A percentile compares a stretch with the other conserved stretches of the same genome.
These are phyloP conservation scores for Neonectria punicea DNA, from an alignment of 2,329 filamentous ascomycete genomes.

Conservation along the genomic window DNA sequence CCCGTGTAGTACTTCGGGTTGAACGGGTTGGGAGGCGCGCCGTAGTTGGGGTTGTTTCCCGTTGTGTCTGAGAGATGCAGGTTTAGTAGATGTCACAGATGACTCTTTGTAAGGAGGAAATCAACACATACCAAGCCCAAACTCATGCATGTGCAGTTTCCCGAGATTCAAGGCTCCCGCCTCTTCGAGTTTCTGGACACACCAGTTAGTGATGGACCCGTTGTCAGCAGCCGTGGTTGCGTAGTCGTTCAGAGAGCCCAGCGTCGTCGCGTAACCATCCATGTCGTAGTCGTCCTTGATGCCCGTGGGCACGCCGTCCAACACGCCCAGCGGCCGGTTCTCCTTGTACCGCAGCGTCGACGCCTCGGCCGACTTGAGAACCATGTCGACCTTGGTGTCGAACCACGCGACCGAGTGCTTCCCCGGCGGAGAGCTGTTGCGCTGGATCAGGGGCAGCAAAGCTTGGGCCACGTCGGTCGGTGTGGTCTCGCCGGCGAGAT, in stretches of 20 bases:
- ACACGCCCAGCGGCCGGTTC: constrained; percentile 66
- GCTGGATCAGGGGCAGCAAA: constrained; percentile 58
- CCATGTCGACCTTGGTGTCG: constrained; percentile 53
- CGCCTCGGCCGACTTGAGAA: constrained; percentile 55
- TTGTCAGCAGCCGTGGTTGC: constrained; percentile 55
- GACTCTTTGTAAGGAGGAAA: not conserved
- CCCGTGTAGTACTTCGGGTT: constrained; percentile 79
- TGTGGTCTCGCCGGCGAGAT: constrained; percentile 57
- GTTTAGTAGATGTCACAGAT: constrained; percentile 17
- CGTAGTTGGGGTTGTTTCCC: constrained; percentile 77
- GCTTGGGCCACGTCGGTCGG: constrained; percentile 57
- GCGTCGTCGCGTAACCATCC: constrained; percentile 75
- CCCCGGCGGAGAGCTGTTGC: constrained; percentile 50
- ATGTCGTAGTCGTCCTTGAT: constrained; percentile 83
- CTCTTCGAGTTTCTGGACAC: constrained; percentile 74
- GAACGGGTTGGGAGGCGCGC: constrained; percentile 81
- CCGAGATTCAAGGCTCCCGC: constrained; percentile 78
- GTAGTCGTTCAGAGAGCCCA: constrained; percentile 72
- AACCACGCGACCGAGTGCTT: constrained; percentile 57
- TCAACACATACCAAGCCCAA: constrained; percentile 68
- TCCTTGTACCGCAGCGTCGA: constrained; percentile 61
- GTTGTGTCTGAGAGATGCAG: constrained; percentile 69
- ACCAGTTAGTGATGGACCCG: constrained; percentile 69
- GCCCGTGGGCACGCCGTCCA: constrained; percentile 79
- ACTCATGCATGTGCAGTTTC: constrained; percentile 81